Evolutionary conservation across 441 rosid genomes (phyloP), one percentile per base, ranked within the genome.

Genomic region (Bocquillonia castaneifolia): DNA sequence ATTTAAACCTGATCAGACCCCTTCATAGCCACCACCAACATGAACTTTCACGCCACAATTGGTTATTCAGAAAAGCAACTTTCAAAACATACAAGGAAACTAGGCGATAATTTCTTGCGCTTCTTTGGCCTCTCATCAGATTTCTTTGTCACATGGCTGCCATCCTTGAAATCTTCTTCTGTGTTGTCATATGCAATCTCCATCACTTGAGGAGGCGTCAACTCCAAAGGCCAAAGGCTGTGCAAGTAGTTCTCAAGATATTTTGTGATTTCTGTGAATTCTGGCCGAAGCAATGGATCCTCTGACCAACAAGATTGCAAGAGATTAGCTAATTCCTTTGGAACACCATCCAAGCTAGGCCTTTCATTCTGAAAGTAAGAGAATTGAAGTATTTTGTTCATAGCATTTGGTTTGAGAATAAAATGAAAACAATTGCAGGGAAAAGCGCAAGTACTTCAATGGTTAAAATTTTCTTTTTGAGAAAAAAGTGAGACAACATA

Each of bases 301-400:
- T 62, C 69, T 45, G 77, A 80, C 93, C 93, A 89, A 57, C 91
- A 87, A n/a, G 84, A 76, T 72, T 79, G 75, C 59, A 89, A 58
- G 25, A 89, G 76, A 8, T 76, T 25, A 4, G 28, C 81, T 70
- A 79, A 6, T 5, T 73, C 84, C 50, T 58, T 51, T 0, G 88
- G 84, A 59, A 89, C 54, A 72, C 74, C 56, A 36, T 62, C 79
- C 76, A 89, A 37, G 34, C 83, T 76, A 66, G 93, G 93, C 76
- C 93, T 83, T 48, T 59, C 29, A 4, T 84, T 82, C 96, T 89
- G 83, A 10, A 65, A 69, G 42, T 23, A 61, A 40, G n/a, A 68
- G 20, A 58, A 68, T 39, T 40, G 9, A 59, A 37, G 22, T 36
- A 0, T 37, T 37, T 13, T 0, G 31, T 5, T 26, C 28, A 13